These are phyloP conservation scores for Simmondsia chinensis DNA, from an alignment of 148 eudicot species.

Conservation along the genomic window DNA sequence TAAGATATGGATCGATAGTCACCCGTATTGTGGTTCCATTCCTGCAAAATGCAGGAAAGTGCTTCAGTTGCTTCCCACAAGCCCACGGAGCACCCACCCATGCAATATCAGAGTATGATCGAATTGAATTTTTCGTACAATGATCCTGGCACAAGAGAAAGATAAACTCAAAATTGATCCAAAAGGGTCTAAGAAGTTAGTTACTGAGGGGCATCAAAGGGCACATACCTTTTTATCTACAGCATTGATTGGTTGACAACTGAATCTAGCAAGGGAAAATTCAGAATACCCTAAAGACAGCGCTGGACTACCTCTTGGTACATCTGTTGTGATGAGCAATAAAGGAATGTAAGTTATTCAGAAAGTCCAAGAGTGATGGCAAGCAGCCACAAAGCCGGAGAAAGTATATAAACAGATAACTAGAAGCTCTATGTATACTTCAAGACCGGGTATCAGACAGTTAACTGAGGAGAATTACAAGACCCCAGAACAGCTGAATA, in stretches of 20 bases:
- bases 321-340: conserved; percentile 30
- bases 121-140: conserved; percentile 40
- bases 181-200: background rate
- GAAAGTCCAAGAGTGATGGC: background rate
- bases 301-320: conserved; percentile 37
- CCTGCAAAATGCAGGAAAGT: conserved; percentile 71
- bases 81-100: conserved; percentile 86
- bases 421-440: no score
- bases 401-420: no score
- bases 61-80: conserved; percentile 88
- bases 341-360: background rate
- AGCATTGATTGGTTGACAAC: conserved; percentile 24
- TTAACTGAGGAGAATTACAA: no score
- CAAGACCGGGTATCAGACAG: no score
- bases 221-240: conserved; percentile 47
- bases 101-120: conserved; percentile 50
- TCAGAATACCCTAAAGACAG: conserved; percentile 17
- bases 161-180: background rate
- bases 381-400: no score
- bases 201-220: background rate
- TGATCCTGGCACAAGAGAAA: conserved; percentile 33
- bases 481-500: no score
- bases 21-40: conserved; percentile 76
- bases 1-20: conserved; percentile 19
- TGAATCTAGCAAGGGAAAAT: conserved; percentile 3